phyloP scores from a whole-genome alignment of 2,329 filamentous ascomycete genomes.

The Aspergillus floridensis region DNA sequence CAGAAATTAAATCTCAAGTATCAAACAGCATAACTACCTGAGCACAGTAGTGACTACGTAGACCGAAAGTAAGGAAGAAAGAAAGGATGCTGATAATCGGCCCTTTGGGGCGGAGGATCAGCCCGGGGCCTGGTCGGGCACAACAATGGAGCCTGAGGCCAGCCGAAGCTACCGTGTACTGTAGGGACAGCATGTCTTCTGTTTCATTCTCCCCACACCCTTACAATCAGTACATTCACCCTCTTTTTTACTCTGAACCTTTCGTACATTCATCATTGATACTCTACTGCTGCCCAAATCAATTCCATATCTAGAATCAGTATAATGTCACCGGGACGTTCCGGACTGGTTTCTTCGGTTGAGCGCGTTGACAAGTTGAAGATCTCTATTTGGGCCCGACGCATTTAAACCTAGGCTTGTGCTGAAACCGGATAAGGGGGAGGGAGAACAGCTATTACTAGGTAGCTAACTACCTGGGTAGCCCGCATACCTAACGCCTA shows the following conservation, averaged over 20 bases:
- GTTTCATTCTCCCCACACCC: not conserved
- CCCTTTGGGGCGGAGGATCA: not conserved
- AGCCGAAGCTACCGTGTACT: not conserved
- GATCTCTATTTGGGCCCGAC: not conserved
- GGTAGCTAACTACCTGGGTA: too few relatives aligned
- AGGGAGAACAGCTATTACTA: too few relatives aligned
- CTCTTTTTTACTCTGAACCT: not conserved
- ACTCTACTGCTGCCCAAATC: not conserved
- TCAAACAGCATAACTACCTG: too few relatives aligned
- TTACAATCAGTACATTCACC: not conserved
- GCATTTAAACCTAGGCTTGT: not conserved
- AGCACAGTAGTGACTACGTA: too few relatives aligned
- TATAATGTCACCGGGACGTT: not conserved
- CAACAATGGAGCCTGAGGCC: not conserved
- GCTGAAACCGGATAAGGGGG: slow-evolving; percentile 7
- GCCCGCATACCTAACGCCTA: not conserved
- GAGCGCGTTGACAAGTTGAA: not conserved
- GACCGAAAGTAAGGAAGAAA: too few relatives aligned
- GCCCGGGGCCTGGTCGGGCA: not conserved
- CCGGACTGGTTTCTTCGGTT: too few relatives aligned
- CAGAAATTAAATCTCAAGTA: too few relatives aligned
- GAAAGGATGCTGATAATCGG: not conserved
- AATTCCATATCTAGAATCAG: not conserved
- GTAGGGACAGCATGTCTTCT: not conserved
- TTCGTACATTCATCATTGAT: not conserved